These are phyloP conservation scores for Aspergillus neotritici DNA, from an alignment of 2,329 filamentous ascomycete genomes.

Conservation along the genomic window DNA sequence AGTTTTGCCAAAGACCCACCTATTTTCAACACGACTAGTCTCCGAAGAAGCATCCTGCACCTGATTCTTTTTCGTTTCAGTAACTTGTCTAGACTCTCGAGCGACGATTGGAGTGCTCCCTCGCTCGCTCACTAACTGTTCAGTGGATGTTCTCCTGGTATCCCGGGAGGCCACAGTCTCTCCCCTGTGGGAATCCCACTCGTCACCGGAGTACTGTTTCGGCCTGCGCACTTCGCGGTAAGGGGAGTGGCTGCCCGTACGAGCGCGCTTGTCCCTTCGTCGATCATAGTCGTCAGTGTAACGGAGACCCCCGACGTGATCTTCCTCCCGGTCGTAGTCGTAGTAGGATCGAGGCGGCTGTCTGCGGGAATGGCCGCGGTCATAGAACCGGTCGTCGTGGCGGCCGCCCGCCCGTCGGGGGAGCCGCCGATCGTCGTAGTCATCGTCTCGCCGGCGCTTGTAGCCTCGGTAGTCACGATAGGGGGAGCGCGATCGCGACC, in stretches of 20 bases:
- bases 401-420: constrained; percentile 30
- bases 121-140: constrained; percentile 61
- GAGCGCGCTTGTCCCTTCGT: constrained; percentile 51
- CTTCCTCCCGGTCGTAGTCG: constrained; percentile 47
- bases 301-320: constrained; percentile 35
- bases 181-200: constrained; percentile 24
- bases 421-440: constrained; percentile 32
- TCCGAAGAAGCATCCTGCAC: constrained; percentile 45
- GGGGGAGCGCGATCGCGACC: constrained; percentile 38
- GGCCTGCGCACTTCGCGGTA: constrained; percentile 36
- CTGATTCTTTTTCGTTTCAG: constrained; percentile 63
- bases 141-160: constrained; percentile 47
- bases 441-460: constrained; percentile 40
- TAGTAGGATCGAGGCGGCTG: constrained; percentile 39
- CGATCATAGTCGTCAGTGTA: constrained; percentile 48
- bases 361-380: constrained; percentile 40
- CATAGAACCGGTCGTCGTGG: constrained; percentile 34
- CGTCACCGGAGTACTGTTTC: constrained; percentile 35
- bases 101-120: constrained; percentile 55
- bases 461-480: constrained; percentile 36
- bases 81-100: constrained; percentile 56
- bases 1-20: constrained; percentile 34
- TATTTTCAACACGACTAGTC: constrained; percentile 32
- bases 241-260: constrained; percentile 51
- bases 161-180: constrained; percentile 24